These are phyloP conservation scores for Kodamaea restingae DNA, from an alignment of 805 yeast species.

Conservation along the genomic window DNA sequence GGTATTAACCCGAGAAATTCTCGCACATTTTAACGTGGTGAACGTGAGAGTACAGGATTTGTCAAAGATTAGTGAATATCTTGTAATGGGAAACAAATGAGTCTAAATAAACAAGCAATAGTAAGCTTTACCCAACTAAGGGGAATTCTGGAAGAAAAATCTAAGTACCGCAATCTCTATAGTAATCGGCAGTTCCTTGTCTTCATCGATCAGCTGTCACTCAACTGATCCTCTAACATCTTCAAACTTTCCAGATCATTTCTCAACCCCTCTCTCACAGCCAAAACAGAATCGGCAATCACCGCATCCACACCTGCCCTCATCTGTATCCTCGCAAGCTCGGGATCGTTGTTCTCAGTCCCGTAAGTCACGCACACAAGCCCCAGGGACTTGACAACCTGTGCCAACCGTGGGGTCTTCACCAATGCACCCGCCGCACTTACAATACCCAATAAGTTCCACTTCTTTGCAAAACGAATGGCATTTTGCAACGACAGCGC, in stretches of 20 bases:
- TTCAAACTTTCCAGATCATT: constrained; percentile 23
- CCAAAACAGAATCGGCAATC: constrained; percentile 92
- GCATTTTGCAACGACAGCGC: constrained; percentile 89
- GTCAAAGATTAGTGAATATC: no score
- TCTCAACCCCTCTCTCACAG: constrained; percentile 79
- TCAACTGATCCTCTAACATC: constrained; percentile 15
- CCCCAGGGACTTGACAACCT: constrained; percentile 87
- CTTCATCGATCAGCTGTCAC: no score
- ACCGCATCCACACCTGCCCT: constrained; percentile 97
- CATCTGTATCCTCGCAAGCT: constrained; percentile 78
- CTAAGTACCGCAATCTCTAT: no score
- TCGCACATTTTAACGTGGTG: no score
- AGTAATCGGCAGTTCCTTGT: no score
- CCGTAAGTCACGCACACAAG: constrained; percentile 94
- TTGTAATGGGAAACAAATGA: no score
- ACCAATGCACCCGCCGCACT: constrained; percentile 83
- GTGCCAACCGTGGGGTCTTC: constrained; percentile 84
- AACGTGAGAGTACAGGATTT: no score
- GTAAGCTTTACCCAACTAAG: no score
- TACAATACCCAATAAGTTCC: constrained; percentile 91
- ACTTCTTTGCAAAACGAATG: constrained; percentile 80
- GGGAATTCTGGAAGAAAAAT: no score
- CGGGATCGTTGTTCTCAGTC: constrained; percentile 76
- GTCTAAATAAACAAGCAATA: no score
- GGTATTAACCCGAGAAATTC: no score